Percentiles rank a stretch among this genome's conserved stretches.
These are phyloP conservation scores for Pleomassaria siparia DNA, from an alignment of 2,329 filamentous ascomycete genomes.

Conservation along the genomic window DNA sequence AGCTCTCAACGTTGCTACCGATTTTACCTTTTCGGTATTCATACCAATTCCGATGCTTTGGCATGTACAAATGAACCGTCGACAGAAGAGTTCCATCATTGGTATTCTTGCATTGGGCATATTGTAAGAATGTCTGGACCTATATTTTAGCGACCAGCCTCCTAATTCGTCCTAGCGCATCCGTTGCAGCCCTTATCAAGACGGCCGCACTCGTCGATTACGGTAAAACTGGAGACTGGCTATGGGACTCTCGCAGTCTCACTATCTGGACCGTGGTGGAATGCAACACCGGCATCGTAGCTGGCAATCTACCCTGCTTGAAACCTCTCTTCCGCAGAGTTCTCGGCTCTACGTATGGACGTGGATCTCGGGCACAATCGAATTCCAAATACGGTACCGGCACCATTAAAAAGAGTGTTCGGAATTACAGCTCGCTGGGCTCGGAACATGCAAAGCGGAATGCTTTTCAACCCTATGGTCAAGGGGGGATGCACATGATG, in stretches of 20 bases:
- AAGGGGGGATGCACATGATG: no score
- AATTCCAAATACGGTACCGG: slow-evolving; percentile 17
- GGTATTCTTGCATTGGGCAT: slow-evolving; percentile 48
- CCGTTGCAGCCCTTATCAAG: slow-evolving; percentile 47
- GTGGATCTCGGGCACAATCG: slow-evolving; percentile 17
- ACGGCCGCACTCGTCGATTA: slow-evolving; percentile 35
- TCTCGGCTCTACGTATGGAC: slow-evolving; percentile 36
- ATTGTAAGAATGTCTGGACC: slow-evolving; percentile 34
- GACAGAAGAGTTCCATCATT: slow-evolving; percentile 46
- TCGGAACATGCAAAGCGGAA: no score
- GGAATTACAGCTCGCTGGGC: no score
- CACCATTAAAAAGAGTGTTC: no score
- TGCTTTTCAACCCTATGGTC: no score
- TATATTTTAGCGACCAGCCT: background rate
- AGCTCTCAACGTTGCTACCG: slow-evolving; percentile 44
- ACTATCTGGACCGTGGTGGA: slow-evolving; percentile 52
- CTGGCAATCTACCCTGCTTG: slow-evolving; percentile 47
- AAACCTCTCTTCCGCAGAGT: slow-evolving; percentile 45
- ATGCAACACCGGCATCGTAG: slow-evolving; percentile 48
- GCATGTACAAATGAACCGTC: slow-evolving; percentile 41
- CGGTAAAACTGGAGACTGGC: slow-evolving; percentile 41
- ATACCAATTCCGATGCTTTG: slow-evolving; percentile 39
- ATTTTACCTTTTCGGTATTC: slow-evolving; percentile 47
- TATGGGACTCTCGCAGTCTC: slow-evolving; percentile 49
- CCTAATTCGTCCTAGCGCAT: slow-evolving; percentile 26